These are phyloP conservation scores for Casuarina equisetifolia DNA, from an alignment of 306 rosid genomes.

Conservation along the genomic window DNA sequence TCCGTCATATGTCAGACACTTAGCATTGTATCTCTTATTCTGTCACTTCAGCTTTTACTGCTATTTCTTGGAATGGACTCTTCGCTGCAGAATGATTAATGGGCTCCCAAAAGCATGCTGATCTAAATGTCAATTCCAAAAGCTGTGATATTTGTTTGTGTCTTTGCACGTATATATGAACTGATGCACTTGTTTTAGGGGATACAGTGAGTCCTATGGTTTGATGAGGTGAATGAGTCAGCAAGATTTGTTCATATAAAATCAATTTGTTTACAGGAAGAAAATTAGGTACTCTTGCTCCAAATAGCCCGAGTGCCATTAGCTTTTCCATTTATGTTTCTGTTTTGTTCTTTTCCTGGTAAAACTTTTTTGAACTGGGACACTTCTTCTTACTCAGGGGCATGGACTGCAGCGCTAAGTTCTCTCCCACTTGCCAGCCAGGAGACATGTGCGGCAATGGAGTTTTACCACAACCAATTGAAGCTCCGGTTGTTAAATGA, in stretches of 20 bases:
- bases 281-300: neutral
- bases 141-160: neutral
- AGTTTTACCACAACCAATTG: conserved; percentile 80
- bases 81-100: neutral
- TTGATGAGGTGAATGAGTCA: neutral
- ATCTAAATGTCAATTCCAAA: neutral
- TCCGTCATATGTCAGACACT: conserved; percentile 4
- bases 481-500: conserved; percentile 75
- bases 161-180: neutral
- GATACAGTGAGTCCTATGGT: neutral
- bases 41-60: neutral
- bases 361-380: neutral
- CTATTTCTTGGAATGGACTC: neutral
- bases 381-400: conserved; percentile 48
- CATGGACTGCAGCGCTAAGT: conserved; percentile 63
- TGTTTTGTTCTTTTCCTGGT: neutral
- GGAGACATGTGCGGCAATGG: conserved; percentile 79
- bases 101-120: neutral
- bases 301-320: neutral
- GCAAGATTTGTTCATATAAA: neutral
- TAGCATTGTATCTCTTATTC: neutral
- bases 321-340: neutral
- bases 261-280: neutral
- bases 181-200: neutral
- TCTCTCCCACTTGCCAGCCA: conserved; percentile 81